Evolutionary conservation across 352 stramenopile species (phyloP).

Genomic region (Phytophthora vignae): DNA sequence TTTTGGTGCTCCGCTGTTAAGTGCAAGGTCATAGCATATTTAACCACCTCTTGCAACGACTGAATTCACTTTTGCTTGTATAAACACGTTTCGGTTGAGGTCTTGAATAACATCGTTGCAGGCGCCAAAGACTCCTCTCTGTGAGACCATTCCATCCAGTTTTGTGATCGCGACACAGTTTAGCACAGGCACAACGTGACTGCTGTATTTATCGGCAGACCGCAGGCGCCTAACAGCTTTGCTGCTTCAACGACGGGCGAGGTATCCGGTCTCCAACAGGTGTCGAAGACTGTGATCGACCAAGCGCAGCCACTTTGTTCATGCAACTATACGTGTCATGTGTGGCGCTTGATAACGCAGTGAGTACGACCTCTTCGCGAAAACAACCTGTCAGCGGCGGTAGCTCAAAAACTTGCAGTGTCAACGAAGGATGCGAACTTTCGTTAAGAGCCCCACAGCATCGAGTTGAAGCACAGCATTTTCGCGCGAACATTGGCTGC

Average conservation of each 20-base stretch:
- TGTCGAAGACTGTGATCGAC: constrained; percentile 17
- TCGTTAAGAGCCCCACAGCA: neutral
- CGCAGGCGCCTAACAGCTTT: neutral
- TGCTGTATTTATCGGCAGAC: neutral
- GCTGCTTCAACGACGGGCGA: neutral
- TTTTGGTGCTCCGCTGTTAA: no score
- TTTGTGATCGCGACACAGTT: no score
- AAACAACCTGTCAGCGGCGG: constrained; percentile 3
- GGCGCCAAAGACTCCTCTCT: no score
- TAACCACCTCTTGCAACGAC: no score
- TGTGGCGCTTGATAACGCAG: constrained; percentile 21
- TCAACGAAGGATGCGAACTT: neutral
- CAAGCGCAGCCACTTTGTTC: constrained; percentile 24
- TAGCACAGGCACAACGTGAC: no score
- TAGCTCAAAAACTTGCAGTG: neutral
- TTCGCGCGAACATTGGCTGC: neutral
- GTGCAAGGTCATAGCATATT: no score
- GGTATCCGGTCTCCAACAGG: constrained; percentile 27
- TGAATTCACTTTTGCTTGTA: no score
- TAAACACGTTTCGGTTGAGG: no score
- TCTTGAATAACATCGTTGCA: no score
- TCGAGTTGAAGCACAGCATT: neutral
- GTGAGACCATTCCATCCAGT: no score
- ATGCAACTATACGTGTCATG: constrained; percentile 17
- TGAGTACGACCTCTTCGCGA: constrained; percentile 5